Percentiles rank a stretch among this genome's conserved stretches.
Evolutionary conservation across 148 eudicot genomes (phyloP).

Genomic region (Heliosperma pusillum): DNA sequence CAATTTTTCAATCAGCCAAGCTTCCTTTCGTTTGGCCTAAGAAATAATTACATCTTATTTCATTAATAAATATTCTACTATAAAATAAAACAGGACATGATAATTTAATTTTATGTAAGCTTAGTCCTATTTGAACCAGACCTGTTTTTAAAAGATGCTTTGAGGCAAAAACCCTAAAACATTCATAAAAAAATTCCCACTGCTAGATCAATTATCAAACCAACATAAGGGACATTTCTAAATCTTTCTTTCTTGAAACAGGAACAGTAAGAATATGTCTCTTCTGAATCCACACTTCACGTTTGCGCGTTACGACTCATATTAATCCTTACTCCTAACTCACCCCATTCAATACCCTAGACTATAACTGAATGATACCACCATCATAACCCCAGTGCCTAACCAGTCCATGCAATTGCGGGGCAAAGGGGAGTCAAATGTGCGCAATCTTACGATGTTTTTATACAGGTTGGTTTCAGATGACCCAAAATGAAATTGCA

Average conservation of each 20-base stretch:
- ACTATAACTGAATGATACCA: background rate
- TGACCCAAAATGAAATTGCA: background rate
- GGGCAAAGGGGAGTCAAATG: no score
- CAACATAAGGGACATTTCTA: background rate
- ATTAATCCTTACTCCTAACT: background rate
- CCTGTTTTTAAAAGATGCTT: background rate
- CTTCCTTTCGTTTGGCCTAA: slow-evolving; percentile 95
- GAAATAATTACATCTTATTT: background rate
- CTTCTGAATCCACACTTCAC: background rate
- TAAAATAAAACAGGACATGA: background rate
- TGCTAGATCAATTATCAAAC: slow-evolving; percentile 6
- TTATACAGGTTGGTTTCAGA: no score
- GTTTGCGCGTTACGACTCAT: background rate
- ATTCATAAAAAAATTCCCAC: background rate
- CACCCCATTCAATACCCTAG: background rate
- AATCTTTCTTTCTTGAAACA: background rate
- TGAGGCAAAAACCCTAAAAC: background rate
- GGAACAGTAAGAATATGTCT: background rate
- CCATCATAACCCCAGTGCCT: background rate
- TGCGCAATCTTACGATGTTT: no score
- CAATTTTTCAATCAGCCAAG: slow-evolving; percentile 90
- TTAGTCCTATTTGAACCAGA: background rate
- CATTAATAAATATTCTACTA: background rate
- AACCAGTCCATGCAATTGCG: no score
- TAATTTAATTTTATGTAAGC: background rate